Base-by-base conservation (phyloP, 495 filamentous ascomycete genomes). In the Penicillium tannophilum region DNA sequence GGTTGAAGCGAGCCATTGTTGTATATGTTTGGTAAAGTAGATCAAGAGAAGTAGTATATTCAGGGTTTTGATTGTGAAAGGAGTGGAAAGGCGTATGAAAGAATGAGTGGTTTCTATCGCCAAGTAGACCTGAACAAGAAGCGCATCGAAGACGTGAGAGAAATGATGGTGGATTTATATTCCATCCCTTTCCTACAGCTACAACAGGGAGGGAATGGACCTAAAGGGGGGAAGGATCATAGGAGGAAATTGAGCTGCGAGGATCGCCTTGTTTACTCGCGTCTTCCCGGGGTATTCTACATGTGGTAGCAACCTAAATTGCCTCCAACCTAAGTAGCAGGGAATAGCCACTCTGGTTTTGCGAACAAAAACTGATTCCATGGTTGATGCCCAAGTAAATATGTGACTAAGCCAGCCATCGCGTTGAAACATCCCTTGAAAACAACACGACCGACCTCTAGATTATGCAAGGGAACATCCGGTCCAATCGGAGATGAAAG, bases 1-100 rank as follows among this genome's bases (percentile, higher is more conserved):
- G 39, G 39, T 31, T 74, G 65, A 74, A 60, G 36, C 72, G 76
- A 33, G 72, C 66, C 76, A 79, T 79, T 63, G 30, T 61, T 57
- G 20, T 53, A 10, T 61, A 45, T 48, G 23, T 43, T 30, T 14
- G 39, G 31, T 43, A 63, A 55, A 54, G 61, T 62, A 19, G 54
- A 57, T 35, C 54, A 46, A 12, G 24, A 20, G 49, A 63, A 55
- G 12, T 2, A 50, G 42, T 57, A 62, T 68, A 56, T 59, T 49
- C 53, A 65, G 33, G 17, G 33, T 0, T 28, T 28, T 33, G 52
- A 49, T 30, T 16, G 16, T 10, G 12, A 52, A 63, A 58, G n/a
- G 64, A 68, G 58, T 58, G 61, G 52, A 53, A 42, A 24, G 23
- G 16, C 53, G 53, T 45, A 39, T 30, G 17, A 14, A 16, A 53